Conservation (phyloP, 192 early-diverging fungal genomes). For the Backusella tuberculispora region DNA sequence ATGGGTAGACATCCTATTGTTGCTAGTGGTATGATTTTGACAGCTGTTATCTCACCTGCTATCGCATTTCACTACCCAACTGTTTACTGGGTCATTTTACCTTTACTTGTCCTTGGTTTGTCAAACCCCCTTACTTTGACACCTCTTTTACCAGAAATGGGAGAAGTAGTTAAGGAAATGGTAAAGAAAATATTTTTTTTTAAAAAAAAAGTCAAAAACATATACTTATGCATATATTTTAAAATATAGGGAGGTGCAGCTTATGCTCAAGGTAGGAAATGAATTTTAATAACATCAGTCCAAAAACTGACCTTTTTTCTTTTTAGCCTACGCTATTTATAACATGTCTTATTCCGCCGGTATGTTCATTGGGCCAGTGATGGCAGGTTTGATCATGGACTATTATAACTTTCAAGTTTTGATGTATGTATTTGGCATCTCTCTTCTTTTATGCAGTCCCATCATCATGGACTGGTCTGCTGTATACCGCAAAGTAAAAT, state of each 20-base stretch:
- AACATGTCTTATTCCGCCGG: slow-evolving; percentile 78
- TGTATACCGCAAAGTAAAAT: slow-evolving; percentile 2
- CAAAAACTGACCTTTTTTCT: neutral
- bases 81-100: slow-evolving; percentile 44
- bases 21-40: slow-evolving; percentile 51
- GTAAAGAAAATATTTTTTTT: slow-evolving; percentile 52
- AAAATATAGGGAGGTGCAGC: slow-evolving; percentile 35
- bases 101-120: slow-evolving; percentile 56
- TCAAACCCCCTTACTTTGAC: slow-evolving; percentile 58
- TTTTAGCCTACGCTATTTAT: slow-evolving; percentile 67
- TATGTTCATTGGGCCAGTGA: slow-evolving; percentile 73
- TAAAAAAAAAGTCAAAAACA: slow-evolving; percentile 37
- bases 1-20: slow-evolving; percentile 51
- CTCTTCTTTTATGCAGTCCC: slow-evolving; percentile 27
- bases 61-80: slow-evolving; percentile 42
- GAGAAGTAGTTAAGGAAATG: slow-evolving; percentile 64
- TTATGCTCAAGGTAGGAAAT: slow-evolving; percentile 39
- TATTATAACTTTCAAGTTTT: slow-evolving; percentile 22
- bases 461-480: slow-evolving; percentile 34
- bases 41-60: slow-evolving; percentile 46
- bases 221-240: neutral
- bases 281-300: neutral
- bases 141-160: slow-evolving; percentile 73
- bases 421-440: slow-evolving; percentile 23
- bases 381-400: slow-evolving; percentile 50